Percentiles rank a stretch among this genome's conserved stretches.
These are phyloP conservation scores for Teunomyces gatunensis DNA, from an alignment of 805 yeast genomes.

Conservation along the genomic window DNA sequence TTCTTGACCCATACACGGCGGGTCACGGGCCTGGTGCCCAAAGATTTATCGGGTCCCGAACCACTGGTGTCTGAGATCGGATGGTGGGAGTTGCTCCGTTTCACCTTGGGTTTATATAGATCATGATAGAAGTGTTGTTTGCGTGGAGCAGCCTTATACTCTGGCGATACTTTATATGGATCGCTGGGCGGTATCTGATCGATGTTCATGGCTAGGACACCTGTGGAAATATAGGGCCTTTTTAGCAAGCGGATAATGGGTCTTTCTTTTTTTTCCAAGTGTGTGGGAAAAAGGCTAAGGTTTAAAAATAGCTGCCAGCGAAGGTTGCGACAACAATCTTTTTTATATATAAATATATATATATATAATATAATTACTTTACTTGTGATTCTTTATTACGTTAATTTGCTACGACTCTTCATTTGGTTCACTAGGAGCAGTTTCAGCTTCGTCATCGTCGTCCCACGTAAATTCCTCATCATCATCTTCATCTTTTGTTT, in stretches of 20 bases:
- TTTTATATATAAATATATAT: too few relatives aligned
- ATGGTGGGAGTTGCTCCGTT: background rate
- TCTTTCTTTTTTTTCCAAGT: too few relatives aligned
- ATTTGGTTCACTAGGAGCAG: background rate
- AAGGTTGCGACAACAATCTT: too few relatives aligned
- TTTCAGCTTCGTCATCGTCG: conserved; percentile 49
- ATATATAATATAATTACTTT: background rate
- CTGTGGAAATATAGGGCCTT: background rate
- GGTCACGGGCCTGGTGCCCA: conserved; percentile 5
- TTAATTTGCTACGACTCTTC: too few relatives aligned
- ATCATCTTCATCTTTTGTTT: conserved; percentile 31
- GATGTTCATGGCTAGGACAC: background rate
- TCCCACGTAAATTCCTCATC: conserved; percentile 55
- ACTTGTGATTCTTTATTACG: too few relatives aligned
- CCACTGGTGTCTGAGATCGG: background rate
- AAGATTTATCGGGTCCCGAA: background rate
- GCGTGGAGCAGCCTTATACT: conserved; percentile 4
- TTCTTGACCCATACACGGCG: conserved; percentile 55
- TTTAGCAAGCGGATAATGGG: background rate
- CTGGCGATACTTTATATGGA: conserved; percentile 6
- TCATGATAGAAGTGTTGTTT: background rate
- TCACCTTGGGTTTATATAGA: background rate
- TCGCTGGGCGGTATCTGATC: background rate
- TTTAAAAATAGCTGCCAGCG: too few relatives aligned
- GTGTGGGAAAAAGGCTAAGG: too few relatives aligned